Evolutionary conservation across 352 stramenopile genomes (phyloP), one percentile per base, ranked within the genome.

Genomic region (Phytopythium boreale): DNA sequence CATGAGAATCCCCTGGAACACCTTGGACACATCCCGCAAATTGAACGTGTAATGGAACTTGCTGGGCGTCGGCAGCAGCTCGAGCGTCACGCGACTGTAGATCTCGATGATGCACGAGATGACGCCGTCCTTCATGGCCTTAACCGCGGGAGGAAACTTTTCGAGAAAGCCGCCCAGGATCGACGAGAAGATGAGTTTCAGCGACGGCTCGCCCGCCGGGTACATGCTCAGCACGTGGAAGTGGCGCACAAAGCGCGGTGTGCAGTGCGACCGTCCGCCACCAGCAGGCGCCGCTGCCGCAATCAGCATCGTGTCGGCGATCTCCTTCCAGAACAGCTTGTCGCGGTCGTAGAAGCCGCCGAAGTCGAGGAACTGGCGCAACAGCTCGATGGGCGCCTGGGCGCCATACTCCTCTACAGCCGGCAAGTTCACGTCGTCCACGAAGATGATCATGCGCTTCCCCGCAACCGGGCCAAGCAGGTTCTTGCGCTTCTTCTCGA

Each of bases 321-420:
- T 97, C 43, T 98, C 90, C 67, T 98, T 98, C 90, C 94, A 98
- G 62, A 98, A 98, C 0, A 98, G 79, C 67, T 98, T 98, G 63
- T 98, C 92, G 15, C 95, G 87, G 63, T 98, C 96, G 76, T 98
- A 98, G 61, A 98, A 98, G 6, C 96, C 96, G 24, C 96, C 93
- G 59, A 97, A 97, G 64, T 98, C 96, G 0, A 98, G 76, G 59
- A 98, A 97, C 52, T 98, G 95, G 1, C 96, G 81, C 55, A 98
- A 66, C 15, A 98, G 70, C 70, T 98, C 96, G 31, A 98, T 96
- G 0, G 96, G 93, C 0, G 93, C 76, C 67, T 98, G 96, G 0
- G 96, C 95, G 4, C 96, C 96, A 61, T 98, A 98, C 61, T 96
- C 85, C 57, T 98, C 96, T 0, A 98, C 87, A 2, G 96, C 77